Conservation (phyloP, 1,284 basidiomycete species). For the Meira miltonrushii region DNA sequence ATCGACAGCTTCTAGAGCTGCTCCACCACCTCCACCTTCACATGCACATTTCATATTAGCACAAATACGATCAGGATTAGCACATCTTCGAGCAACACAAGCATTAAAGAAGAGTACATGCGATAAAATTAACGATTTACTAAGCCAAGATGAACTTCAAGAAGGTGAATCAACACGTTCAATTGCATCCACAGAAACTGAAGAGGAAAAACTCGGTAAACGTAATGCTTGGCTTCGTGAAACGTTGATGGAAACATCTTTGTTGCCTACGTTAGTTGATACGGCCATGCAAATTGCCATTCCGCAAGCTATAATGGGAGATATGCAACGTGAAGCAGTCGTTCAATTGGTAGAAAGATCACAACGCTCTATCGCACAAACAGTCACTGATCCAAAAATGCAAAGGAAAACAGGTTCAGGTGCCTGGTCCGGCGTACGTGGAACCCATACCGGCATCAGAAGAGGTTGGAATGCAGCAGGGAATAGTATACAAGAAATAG, state of each 20-base stretch:
- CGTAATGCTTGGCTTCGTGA: slow-evolving; percentile 16
- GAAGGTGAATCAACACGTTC: slow-evolving; percentile 4
- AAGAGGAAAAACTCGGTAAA: slow-evolving; percentile 44
- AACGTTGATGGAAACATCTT: slow-evolving; percentile 6
- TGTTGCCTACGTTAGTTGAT: slow-evolving; percentile 10
- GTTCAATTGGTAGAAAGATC: slow-evolving; percentile 10
- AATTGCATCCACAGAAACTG: slow-evolving; percentile 17
- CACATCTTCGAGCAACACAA: slow-evolving; percentile 6
- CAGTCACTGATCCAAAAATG: slow-evolving; percentile 13
- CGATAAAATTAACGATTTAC: slow-evolving; percentile 2
- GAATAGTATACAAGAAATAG: slow-evolving; percentile 6
- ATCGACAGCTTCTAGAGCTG: neutral
- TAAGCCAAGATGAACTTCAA: slow-evolving; percentile 4
- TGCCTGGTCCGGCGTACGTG: neutral
- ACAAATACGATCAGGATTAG: slow-evolving; percentile 13
- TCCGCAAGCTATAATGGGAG: slow-evolving; percentile 2
- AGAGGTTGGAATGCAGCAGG: slow-evolving; percentile 8
- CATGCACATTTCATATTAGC: slow-evolving; percentile 13
- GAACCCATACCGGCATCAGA: neutral
- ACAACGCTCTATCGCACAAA: slow-evolving; percentile 9
- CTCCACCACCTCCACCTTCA: slow-evolving; percentile 7
- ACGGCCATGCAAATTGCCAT: slow-evolving; percentile 13
- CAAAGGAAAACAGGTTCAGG: slow-evolving; percentile 1
- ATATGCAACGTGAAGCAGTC: slow-evolving; percentile 10
- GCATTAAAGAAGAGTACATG: slow-evolving; percentile 7